Base-by-base conservation (phyloP, 345 rosid genomes). In the Leavenworthia alabamica region DNA sequence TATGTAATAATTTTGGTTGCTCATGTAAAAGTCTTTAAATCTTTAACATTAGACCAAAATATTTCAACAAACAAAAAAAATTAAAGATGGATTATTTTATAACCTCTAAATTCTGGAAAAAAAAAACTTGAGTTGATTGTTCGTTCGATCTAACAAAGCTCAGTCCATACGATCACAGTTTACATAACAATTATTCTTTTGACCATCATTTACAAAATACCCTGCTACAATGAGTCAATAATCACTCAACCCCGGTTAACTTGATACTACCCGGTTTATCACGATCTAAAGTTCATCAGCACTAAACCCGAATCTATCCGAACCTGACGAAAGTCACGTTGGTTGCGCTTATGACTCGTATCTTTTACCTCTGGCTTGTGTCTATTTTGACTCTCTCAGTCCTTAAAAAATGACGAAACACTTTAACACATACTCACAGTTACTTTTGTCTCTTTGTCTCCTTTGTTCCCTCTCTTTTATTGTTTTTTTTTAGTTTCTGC, bases 371-470 rank as follows among this genome's bases (percentile, higher is more conserved):
- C 17, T 37, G 8, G 13, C 6, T 28, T 5, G 29, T 28, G 41
- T 17, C 49, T 8, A 62, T 28, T 28, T 50, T 28, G 39, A 63
- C 42, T 8, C 24, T 28, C 40, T 49, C 49, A 26, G 22, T 52
- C 28, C 44, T 64, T 22, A 7, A 56, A 56, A n/a, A 55, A 1
- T 12, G 47, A 55, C 39, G 14, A 45, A 45, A 66, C 71, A 27
- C 32, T 61, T 45, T 29, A 39, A 17, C 32, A 19, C 39, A 24
- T 16, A 56, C 9, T 17, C 20, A 29, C 35, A 47, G 50, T 57
- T 47, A 5, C 50, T 57, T 67, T 67, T 67, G 72, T 57, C 72
- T 58, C 52, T 67, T 67, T 67, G 72, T 58, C 72, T 67, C 64
- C 65, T 57, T 67, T 39, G 48, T 67, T 67, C 64, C 58, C 27